Evolutionary conservation across 345 rosid species (phyloP), one percentile per base, ranked within the genome.

Genomic region (Gossypium mustelinum): DNA sequence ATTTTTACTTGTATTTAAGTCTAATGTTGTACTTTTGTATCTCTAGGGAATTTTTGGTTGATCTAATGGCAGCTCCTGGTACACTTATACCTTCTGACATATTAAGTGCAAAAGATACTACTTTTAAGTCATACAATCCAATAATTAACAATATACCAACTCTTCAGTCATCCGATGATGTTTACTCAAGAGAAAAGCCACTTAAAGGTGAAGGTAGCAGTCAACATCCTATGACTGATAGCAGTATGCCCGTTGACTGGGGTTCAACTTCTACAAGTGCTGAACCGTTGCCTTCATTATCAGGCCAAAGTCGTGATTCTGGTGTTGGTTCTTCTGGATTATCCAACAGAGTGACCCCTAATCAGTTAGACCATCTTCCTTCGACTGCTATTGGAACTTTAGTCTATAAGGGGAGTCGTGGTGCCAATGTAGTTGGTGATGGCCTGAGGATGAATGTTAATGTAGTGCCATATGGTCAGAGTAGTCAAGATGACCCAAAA

Each of bases 61-160:
- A 96, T 88, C 97, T 96, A 81, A 96, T 96, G 99, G 97, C 97
- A 76, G 99, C 92, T 82, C 97, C 99, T 43, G 99, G 99, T 81
- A 93, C 97, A 25, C 95, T 96, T 78, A 89, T 96, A 84, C 99
- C 99, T 63, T 95, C 97, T 85, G 99, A 96, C 80, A 70, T 88
- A 83, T 82, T 86, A 8, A 87, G 86, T 83, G 79, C 81, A 76
- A 91, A 78, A 81, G 94, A 91, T 45, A 80, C 79, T 67, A 60
- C 87, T 67, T 82, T 78, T 76, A 85, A 79, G 78, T 75, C 91
- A 75, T 77, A 77, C 72, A 87, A 84, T 79, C 83, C 90, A 8
- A 81, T 80, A 58, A 75, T 86, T 54, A 79, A 78, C 81, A 87
- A 84, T 76, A 44, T 86, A 58, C 83, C 92, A 14, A 71, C 81